Conservation (phyloP, 2,329 filamentous ascomycete genomes). For the Parastagonospora avenae region DNA sequence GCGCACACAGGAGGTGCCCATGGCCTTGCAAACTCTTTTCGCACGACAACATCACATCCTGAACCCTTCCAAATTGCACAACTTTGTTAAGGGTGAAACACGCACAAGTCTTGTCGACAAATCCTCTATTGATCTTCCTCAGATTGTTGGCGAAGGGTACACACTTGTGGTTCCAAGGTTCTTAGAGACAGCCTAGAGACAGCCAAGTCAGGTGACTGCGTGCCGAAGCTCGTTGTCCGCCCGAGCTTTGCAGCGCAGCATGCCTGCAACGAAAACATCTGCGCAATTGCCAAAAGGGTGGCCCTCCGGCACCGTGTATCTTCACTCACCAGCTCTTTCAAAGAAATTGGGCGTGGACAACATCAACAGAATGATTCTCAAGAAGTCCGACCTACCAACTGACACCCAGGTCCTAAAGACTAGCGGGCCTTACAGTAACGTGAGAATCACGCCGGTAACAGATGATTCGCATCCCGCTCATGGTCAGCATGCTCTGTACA, state of each 20-base stretch:
- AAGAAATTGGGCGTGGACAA: constrained; percentile 33
- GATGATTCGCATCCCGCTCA: constrained; percentile 53
- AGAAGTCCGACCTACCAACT: constrained; percentile 21
- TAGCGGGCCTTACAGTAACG: constrained; percentile 40
- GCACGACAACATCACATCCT: background rate
- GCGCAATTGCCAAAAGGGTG: constrained; percentile 35
- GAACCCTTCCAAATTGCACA: background rate
- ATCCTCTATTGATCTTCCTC: background rate
- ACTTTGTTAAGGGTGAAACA: constrained; percentile 8
- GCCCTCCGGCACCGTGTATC: constrained; percentile 32
- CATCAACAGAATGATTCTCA: constrained; percentile 24
- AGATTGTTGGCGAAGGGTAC: background rate
- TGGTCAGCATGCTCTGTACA: constrained; percentile 56
- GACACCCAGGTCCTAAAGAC: constrained; percentile 17
- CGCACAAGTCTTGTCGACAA: background rate
- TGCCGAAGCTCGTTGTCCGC: background rate
- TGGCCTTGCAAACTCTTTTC: background rate
- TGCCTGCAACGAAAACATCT: constrained; percentile 3
- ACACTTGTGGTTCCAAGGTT: background rate
- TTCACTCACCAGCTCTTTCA: constrained; percentile 38
- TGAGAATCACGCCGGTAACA: constrained; percentile 51
- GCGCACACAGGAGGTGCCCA: background rate
- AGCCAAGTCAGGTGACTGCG: background rate
- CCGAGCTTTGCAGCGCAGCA: background rate
- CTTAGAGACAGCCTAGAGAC: too few relatives aligned